Evolutionary conservation across 2,329 filamentous ascomycete species (phyloP).

Genomic region (Trichoderma gracile): DNA sequence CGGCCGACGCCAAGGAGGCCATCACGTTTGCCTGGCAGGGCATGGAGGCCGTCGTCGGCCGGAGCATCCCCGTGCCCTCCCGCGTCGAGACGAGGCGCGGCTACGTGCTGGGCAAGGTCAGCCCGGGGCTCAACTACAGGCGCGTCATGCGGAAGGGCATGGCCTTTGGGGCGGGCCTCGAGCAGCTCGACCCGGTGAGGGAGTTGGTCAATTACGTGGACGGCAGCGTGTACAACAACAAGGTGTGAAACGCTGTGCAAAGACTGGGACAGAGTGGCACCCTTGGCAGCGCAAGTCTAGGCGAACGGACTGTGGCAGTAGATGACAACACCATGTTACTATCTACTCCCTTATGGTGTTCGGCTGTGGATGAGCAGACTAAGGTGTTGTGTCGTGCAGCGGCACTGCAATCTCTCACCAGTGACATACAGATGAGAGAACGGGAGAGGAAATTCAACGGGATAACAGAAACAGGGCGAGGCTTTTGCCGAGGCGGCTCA

Average conservation of each 20-base stretch:
- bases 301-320: not conserved
- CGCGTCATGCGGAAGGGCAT: conserved; percentile 54
- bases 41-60: conserved; percentile 58
- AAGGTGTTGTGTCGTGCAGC: not conserved
- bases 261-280: not conserved
- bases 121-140: conserved; percentile 56
- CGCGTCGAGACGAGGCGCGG: conserved; percentile 53
- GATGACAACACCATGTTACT: too few species aligned
- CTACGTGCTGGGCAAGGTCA: conserved; percentile 57
- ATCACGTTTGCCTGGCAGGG: conserved; percentile 58
- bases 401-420: not conserved
- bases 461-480: not conserved
- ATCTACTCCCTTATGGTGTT: too few species aligned
- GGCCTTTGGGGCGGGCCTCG: conserved; percentile 49
- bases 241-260: conserved; percentile 28
- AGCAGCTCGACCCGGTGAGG: conserved; percentile 48
- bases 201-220: conserved; percentile 53
- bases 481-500: not conserved
- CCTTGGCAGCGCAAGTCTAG: not conserved
- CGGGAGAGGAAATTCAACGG: not conserved
- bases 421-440: too few species aligned
- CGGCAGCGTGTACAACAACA: conserved; percentile 51
- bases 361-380: not conserved
- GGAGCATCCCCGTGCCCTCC: conserved; percentile 54
- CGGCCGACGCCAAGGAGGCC: conserved; percentile 59